Base-by-base conservation (phyloP, 2,329 filamentous ascomycete genomes). In the Nemania sp. region DNA sequence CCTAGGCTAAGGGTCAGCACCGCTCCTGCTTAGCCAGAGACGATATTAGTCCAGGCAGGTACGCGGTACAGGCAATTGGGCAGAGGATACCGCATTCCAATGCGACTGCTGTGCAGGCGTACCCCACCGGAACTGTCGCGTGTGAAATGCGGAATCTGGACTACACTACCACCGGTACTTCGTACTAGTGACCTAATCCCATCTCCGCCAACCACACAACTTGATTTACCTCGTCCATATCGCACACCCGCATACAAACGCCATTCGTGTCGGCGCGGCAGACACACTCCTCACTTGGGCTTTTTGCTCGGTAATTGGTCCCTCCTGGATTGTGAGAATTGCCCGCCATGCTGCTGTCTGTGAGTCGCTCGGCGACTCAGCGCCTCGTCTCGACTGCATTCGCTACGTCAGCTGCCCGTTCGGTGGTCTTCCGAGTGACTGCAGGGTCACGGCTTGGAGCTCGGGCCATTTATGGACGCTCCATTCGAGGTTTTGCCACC, bases 341-440 rank as follows among this genome's bases (percentile, higher is more conserved):
- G 47, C 46, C 53, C 43, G 67, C 60, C 59, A 82, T 82, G 80
- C 69, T 81, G 63, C 76, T 75, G 53, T 72, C 75, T 32, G 69
- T 80, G 64, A 74, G 75, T 64, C 75, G 78, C 64, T 74, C 72
- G 54, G 75, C 75, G 55, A 70, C 73, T 61, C 73, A 72, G 69
- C 77, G 77, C 15, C 42, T 73, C 60, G 64, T 64, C 57, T 65
- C 68, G 52, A 61, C 66, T 43, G 52, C 63, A 47, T 42, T 59
- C 35, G 52, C 62, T 57, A 64, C 68, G 57, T 67, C 68, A 64
- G 63, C 59, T 50, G 40, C 50, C 15, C 59, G 63, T 37, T 60
- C 61, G 45, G 57, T 53, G 6, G 54, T 65, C 64, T 66, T 67
- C 60, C 60, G 62, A 52, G 53, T 37, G 40, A 17, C 52, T 51